These are phyloP conservation scores for Ascochyta fabae DNA, from an alignment of 2,329 filamentous ascomycete genomes.

Conservation along the genomic window DNA sequence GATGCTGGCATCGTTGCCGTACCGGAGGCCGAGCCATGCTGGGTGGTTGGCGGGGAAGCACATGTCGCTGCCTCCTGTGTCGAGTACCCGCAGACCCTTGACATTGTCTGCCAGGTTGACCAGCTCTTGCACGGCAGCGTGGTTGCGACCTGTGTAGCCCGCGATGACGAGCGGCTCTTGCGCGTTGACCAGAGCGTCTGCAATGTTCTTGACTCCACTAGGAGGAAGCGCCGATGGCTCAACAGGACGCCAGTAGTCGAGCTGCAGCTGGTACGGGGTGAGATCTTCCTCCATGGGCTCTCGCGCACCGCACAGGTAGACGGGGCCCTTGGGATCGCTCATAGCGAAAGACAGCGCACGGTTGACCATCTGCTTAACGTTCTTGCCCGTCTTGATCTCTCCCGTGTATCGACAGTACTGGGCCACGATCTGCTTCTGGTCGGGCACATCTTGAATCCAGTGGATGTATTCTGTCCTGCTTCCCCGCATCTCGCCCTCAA, in stretches of 20 bases:
- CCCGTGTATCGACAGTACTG: slow-evolving; percentile 86
- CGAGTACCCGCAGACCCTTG: slow-evolving; percentile 73
- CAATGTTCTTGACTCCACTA: slow-evolving; percentile 64
- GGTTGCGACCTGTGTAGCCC: slow-evolving; percentile 74
- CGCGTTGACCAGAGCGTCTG: slow-evolving; percentile 67
- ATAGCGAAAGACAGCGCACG: slow-evolving; percentile 82
- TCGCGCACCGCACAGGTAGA: slow-evolving; percentile 78
- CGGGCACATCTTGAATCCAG: slow-evolving; percentile 84
- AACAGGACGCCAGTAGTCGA: slow-evolving; percentile 73
- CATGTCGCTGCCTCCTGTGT: slow-evolving; percentile 81
- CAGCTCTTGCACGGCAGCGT: slow-evolving; percentile 65
- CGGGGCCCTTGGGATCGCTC: slow-evolving; percentile 77
- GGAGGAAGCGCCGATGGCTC: slow-evolving; percentile 68
- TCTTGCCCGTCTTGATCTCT: slow-evolving; percentile 83
- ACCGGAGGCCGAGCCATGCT: slow-evolving; percentile 67
- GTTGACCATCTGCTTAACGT: slow-evolving; percentile 89
- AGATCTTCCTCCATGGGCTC: slow-evolving; percentile 87
- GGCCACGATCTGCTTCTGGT: slow-evolving; percentile 78
- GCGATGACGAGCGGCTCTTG: slow-evolving; percentile 73
- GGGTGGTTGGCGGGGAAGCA: slow-evolving; percentile 70
- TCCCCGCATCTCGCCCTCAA: slow-evolving; percentile 78
- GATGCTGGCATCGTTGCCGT: slow-evolving; percentile 75
- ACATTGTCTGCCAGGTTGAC: slow-evolving; percentile 72
- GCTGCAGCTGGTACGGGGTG: slow-evolving; percentile 63
- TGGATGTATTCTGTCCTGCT: slow-evolving; percentile 80